Percentiles rank a stretch among this genome's conserved stretches.
phyloP scores from a whole-genome alignment of 768 basidiomycete species.

The Clavulina sp. region DNA sequence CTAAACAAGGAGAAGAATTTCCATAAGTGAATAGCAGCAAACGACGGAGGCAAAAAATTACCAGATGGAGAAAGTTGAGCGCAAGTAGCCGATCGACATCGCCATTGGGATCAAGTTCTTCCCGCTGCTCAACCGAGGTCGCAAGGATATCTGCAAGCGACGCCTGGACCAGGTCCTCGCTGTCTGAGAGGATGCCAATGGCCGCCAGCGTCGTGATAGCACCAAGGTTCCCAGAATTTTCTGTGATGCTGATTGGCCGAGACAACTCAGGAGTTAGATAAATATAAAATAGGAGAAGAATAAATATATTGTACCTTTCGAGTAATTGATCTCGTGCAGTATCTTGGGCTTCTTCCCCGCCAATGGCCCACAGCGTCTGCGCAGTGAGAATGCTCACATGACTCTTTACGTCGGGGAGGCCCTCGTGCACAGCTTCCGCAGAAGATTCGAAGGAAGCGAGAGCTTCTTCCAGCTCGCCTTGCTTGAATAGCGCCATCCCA shows the following conservation, averaged over 20 bases:
- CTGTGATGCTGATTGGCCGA: slow-evolving; percentile 38
- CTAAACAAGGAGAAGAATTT: slow-evolving; percentile 19
- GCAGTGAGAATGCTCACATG: slow-evolving; percentile 67
- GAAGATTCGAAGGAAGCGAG: slow-evolving; percentile 51
- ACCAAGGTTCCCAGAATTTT: slow-evolving; percentile 58
- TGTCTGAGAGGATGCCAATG: slow-evolving; percentile 60
- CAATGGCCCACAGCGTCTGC: slow-evolving; percentile 69
- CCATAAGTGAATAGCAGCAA: slow-evolving; percentile 1
- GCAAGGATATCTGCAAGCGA: slow-evolving; percentile 65
- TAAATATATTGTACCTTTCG: slow-evolving; percentile 44
- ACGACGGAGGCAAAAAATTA: slow-evolving; percentile 17
- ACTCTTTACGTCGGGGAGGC: slow-evolving; percentile 31
- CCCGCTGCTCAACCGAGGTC: slow-evolving; percentile 46
- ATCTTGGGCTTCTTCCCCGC: slow-evolving; percentile 57
- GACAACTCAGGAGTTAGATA: slow-evolving; percentile 1
- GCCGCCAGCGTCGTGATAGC: slow-evolving; percentile 74
- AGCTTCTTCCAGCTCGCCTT: slow-evolving; percentile 43
- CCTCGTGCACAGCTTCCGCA: slow-evolving; percentile 34
- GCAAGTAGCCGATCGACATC: slow-evolving; percentile 56
- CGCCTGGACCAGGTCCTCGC: slow-evolving; percentile 68
- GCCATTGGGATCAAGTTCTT: slow-evolving; percentile 46
- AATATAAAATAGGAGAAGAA: background rate
- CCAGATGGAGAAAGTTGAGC: slow-evolving; percentile 58
- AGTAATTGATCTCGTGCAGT: slow-evolving; percentile 61
- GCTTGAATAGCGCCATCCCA: slow-evolving; percentile 54